Evolutionary conservation across 192 early-diverging fungal species (phyloP).

Genomic region (Podochytrium sp.): DNA sequence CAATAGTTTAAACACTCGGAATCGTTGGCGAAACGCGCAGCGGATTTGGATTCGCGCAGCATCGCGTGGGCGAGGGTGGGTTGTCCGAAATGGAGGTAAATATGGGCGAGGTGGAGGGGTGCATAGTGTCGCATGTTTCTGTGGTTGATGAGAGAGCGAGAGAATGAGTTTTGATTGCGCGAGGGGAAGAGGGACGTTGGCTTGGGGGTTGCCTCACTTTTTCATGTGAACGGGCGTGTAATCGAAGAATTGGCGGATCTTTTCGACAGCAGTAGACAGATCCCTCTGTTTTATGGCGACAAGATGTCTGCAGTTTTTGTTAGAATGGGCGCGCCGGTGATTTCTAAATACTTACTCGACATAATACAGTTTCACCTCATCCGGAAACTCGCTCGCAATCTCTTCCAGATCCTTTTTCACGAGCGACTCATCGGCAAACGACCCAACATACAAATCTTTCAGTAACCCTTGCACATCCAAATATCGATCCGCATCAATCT

Average conservation of each 20-base stretch:
- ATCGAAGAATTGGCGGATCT: conserved; percentile 17
- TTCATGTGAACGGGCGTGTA: not conserved
- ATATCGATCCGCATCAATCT: not conserved
- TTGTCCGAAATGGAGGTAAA: conserved; percentile 1
- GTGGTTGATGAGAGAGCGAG: no score
- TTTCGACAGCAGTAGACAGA: not conserved
- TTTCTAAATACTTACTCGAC: not conserved
- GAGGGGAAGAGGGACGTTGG: no score
- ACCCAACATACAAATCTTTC: not conserved
- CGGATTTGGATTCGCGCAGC: not conserved
- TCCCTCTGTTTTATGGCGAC: not conserved
- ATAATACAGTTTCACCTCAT: conserved; percentile 2
- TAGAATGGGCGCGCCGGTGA: not conserved
- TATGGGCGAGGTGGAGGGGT: not conserved
- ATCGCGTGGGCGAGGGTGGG: not conserved
- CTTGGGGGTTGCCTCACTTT: no score
- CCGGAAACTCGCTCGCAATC: not conserved
- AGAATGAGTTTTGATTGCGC: no score
- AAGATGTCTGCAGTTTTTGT: not conserved
- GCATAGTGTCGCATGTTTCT: conserved; percentile 7
- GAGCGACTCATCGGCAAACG: not conserved
- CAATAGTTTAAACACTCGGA: conserved; percentile 2
- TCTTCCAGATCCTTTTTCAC: not conserved
- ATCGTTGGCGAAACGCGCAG: not conserved
- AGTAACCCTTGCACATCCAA: not conserved